Evolutionary conservation across 1,139 yeast species (phyloP), one percentile per base, ranked within the genome.

Genomic region (Nakaseomyces kungkrabaensis): DNA sequence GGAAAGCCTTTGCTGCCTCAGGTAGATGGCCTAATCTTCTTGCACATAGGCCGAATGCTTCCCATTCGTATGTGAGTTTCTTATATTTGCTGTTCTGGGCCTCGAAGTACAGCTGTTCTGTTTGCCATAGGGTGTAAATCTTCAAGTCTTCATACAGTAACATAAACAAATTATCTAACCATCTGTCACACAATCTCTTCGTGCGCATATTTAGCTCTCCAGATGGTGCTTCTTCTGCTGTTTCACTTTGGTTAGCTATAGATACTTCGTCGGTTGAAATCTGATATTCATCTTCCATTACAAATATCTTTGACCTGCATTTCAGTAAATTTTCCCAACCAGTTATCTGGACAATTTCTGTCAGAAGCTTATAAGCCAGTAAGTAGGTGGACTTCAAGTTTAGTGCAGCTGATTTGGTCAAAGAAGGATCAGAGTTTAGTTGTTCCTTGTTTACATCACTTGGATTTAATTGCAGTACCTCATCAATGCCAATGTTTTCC

Each of bases 91-190:
- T 74, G 66, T 85, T 86, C 62, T 85, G 95, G 5, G 92, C 85
- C 67, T 82, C 87, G 64, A 86, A 87, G 56, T 87, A 86, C 59
- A 87, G 80, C 54, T 82, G 78, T 65, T 92, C 97, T 1, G 96
- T 90, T 63, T 92, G 94, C 97, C 97, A 92, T 72, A 88, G 79
- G 5, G 97, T 84, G 62, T 87, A 92, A 3, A 89, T 88, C 56
- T 94, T 79, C 60, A 92, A 76, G 63, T 94, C 97, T 60, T 90
- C 97, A 63, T 89, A 94, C 52, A 92, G 73, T 29, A 90, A 76
- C 87, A 92, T 84, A 67, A 94, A 92, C 53, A 94, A 72, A 60
- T 89, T 87, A 66, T 94, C 99, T 55, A 94, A 76, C 96, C 98
- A 90, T 62, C 97, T 79, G 69, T 94, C 98, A 70, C 98, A 92